phyloP scores from a whole-genome alignment of 1,284 basidiomycete species.

The Malassezia psittaci region DNA sequence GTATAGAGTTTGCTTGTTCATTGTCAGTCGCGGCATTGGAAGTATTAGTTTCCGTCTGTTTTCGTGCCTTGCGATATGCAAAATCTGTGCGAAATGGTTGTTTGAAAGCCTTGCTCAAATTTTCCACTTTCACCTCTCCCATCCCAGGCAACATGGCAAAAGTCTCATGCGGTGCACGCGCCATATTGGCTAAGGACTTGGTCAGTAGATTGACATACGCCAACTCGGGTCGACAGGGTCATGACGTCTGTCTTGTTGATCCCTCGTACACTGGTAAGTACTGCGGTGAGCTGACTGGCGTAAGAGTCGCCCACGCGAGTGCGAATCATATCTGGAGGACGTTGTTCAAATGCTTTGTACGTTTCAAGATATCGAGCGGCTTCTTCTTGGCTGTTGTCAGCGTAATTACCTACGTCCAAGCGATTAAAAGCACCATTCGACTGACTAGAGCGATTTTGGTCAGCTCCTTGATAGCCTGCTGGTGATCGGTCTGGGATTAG shows the following conservation, averaged over 20 bases:
- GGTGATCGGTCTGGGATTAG: conserved; percentile 65
- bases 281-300: conserved; percentile 65
- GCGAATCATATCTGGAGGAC: conserved; percentile 83
- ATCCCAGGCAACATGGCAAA: conserved; percentile 79
- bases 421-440: conserved; percentile 78
- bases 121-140: conserved; percentile 81
- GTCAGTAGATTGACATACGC: conserved; percentile 56
- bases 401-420: conserved; percentile 65
- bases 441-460: conserved; percentile 74
- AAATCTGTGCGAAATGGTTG: conserved; percentile 49
- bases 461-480: conserved; percentile 77
- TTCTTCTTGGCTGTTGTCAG: conserved; percentile 58
- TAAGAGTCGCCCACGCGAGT: conserved; percentile 85
- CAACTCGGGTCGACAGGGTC: conserved; percentile 81
- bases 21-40: neutral
- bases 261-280: conserved; percentile 77
- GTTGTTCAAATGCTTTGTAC: conserved; percentile 87
- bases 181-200: conserved; percentile 49
- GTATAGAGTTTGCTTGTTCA: neutral
- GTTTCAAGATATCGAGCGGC: conserved; percentile 80
- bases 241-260: conserved; percentile 97
- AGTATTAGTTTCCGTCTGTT: neutral
- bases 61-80: neutral
- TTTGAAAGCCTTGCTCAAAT: conserved; percentile 53
- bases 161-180: conserved; percentile 55